phyloP scores from a whole-genome alignment of 192 early-diverging fungal species.

The Backusella macrospora region DNA sequence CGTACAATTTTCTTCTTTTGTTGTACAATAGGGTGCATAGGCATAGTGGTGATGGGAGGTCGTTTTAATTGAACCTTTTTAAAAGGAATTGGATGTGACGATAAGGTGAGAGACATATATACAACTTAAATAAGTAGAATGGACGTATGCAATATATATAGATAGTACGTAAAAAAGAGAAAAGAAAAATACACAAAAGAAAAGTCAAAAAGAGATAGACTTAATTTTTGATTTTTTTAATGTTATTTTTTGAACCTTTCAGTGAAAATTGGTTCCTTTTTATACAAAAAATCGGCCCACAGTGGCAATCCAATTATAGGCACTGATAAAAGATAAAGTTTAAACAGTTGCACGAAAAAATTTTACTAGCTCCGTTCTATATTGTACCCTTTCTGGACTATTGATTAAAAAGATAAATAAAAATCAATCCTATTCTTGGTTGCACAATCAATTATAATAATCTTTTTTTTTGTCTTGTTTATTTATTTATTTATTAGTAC shows the following conservation, averaged over 20 bases:
- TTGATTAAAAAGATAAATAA: constrained; percentile 16
- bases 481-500: neutral
- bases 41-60: constrained; percentile 6
- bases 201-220: neutral
- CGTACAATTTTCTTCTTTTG: constrained; percentile 60
- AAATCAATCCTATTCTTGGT: neutral
- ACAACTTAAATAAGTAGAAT: neutral
- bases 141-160: neutral
- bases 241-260: neutral
- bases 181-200: neutral
- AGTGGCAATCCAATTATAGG: neutral
- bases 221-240: neutral
- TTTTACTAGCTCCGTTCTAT: neutral
- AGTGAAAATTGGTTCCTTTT: neutral
- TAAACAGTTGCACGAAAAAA: neutral
- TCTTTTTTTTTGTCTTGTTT: neutral
- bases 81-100: constrained; percentile 13
- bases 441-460: neutral
- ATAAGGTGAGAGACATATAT: constrained; percentile 13
- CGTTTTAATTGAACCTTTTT: constrained; percentile 18
- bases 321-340: constrained; percentile 12
- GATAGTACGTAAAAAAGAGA: neutral
- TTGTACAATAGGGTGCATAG: constrained; percentile 6
- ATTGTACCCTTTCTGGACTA: neutral
- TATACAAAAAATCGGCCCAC: constrained; percentile 2